phyloP scores from a whole-genome alignment of 2,329 filamentous ascomycete species.

The Aplosporella prunicola region DNA sequence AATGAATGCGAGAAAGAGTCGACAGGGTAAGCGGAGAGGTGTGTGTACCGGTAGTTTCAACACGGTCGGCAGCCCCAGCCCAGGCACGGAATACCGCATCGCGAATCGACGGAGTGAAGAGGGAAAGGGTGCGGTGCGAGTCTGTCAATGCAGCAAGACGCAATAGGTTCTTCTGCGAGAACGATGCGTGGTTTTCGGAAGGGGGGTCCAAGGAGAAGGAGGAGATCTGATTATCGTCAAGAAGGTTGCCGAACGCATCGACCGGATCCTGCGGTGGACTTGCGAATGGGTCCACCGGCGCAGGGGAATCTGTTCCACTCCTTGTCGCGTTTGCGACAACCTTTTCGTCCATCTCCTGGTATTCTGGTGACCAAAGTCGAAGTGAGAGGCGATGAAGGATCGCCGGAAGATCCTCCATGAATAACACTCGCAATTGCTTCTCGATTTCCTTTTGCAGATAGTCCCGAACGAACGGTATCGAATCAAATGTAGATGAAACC shows the following conservation, averaged over 20 bases:
- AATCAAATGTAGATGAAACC: slow-evolving; percentile 97
- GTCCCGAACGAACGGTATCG: slow-evolving; percentile 94
- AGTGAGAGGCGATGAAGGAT: slow-evolving; percentile 92
- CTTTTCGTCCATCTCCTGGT: slow-evolving; percentile 55
- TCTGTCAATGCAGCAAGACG: slow-evolving; percentile 74
- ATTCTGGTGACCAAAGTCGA: slow-evolving; percentile 82
- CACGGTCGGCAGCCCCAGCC: slow-evolving; percentile 67
- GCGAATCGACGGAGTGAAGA: slow-evolving; percentile 83
- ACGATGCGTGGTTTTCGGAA: slow-evolving; percentile 75
- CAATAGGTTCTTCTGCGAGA: slow-evolving; percentile 89
- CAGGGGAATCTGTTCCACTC: slow-evolving; percentile 33
- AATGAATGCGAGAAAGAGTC: slow-evolving; percentile 39
- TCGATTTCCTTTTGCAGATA: slow-evolving; percentile 96
- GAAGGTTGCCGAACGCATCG: slow-evolving; percentile 65
- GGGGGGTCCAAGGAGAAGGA: slow-evolving; percentile 70
- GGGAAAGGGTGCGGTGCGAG: slow-evolving; percentile 79
- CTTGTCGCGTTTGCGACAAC: slow-evolving; percentile 34
- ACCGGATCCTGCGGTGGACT: slow-evolving; percentile 74
- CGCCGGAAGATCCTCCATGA: slow-evolving; percentile 96
- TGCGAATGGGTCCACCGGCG: slow-evolving; percentile 68
- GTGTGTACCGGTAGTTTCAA: slow-evolving; percentile 42
- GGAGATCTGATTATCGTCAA: slow-evolving; percentile 67
- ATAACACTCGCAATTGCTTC: slow-evolving; percentile 78
- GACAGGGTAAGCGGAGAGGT: slow-evolving; percentile 35
- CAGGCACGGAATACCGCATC: slow-evolving; percentile 90